A percentile compares a stretch with the other conserved stretches of the same genome.
Conservation (phyloP, 306 rosid species). For the Calophaca sinica region DNA sequence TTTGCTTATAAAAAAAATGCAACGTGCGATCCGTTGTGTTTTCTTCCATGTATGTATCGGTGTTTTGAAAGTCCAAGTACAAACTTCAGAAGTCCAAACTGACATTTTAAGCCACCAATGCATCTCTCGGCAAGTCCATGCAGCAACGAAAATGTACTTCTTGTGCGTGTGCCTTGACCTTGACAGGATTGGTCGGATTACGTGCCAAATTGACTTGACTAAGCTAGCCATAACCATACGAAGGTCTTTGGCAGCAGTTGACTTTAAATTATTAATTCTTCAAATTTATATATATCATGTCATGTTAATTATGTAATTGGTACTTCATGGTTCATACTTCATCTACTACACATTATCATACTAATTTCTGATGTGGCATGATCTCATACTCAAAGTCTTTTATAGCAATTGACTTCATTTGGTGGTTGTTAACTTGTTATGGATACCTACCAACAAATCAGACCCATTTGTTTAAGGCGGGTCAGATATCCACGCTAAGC, state of each 20-base stretch:
- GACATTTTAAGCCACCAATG: constrained; percentile 19
- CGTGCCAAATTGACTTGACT: constrained; percentile 46
- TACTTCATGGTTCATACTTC: background rate
- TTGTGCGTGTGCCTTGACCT: constrained; percentile 20
- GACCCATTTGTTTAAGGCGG: background rate
- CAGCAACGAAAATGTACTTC: background rate
- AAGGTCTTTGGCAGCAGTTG: constrained; percentile 22
- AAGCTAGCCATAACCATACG: background rate
- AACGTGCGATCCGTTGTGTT: too few species aligned
- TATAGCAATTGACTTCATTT: constrained; percentile 23
- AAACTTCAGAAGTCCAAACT: too few species aligned
- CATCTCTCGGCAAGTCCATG: constrained; percentile 21
- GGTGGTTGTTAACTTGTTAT: background rate
- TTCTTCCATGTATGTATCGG: too few species aligned
- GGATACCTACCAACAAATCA: constrained; percentile 20
- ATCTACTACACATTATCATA: constrained; percentile 7
- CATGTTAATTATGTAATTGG: background rate
- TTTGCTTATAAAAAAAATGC: too few species aligned
- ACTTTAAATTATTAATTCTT: constrained; percentile 16
- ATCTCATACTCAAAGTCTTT: constrained; percentile 32
- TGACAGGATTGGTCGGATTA: constrained; percentile 2
- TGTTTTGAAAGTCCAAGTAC: background rate
- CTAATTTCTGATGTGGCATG: constrained; percentile 1
- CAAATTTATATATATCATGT: background rate
- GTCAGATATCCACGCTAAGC: constrained; percentile 28